A percentile compares a stretch with the other conserved stretches of the same genome.
Evolutionary conservation across 129 eudicot genomes (phyloP).

Genomic region (Artemisia tridentata): DNA sequence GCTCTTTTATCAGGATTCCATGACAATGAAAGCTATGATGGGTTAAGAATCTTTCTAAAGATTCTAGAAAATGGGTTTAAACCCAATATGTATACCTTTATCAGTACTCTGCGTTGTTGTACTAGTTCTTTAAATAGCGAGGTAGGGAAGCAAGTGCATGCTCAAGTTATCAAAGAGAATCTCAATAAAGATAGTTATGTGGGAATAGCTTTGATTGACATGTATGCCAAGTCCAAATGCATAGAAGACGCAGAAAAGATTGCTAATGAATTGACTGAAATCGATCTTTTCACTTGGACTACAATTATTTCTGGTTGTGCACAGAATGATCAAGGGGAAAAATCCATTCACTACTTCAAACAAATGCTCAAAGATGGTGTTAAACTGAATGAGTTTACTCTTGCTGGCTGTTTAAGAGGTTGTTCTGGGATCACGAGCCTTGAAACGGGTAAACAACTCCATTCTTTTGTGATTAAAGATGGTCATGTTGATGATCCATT

Average conservation of each 20-base stretch:
- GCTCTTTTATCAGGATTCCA: conserved; percentile 45
- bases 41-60: conserved; percentile 30
- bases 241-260: conserved; percentile 37
- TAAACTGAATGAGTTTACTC: conserved; percentile 45
- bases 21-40: conserved; percentile 30
- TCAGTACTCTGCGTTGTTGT: conserved; percentile 41
- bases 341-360: conserved; percentile 34
- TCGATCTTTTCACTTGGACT: conserved; percentile 48
- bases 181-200: conserved; percentile 33
- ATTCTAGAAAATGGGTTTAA: conserved; percentile 42
- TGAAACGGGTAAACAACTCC: conserved; percentile 34
- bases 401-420: conserved; percentile 45
- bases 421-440: conserved; percentile 40
- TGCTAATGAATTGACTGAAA: conserved; percentile 19
- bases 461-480: conserved; percentile 35
- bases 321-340: conserved; percentile 41
- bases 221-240: conserved; percentile 38
- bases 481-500: conserved; percentile 35
- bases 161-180: conserved; percentile 31
- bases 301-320: conserved; percentile 36
- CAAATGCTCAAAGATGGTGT: conserved; percentile 41
- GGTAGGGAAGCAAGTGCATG: conserved; percentile 41
- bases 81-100: conserved; percentile 39
- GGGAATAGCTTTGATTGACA: conserved; percentile 41
- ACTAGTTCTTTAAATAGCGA: conserved; percentile 26